phyloP scores from a whole-genome alignment of 2,329 filamentous ascomycete genomes.

The Celoporthe dispersa region DNA sequence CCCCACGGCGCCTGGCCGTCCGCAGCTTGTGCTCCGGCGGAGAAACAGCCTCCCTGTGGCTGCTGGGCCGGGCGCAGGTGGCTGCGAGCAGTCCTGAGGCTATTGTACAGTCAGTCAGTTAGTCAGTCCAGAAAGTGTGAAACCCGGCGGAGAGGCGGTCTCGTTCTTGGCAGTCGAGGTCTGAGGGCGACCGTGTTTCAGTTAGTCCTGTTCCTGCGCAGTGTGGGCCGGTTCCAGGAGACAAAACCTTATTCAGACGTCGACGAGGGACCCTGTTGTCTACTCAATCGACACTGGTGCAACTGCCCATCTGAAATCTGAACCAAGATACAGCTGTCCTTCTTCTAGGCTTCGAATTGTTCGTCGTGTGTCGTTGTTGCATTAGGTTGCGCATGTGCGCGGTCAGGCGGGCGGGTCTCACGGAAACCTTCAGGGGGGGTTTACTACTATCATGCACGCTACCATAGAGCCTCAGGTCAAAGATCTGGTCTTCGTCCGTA shows the following conservation, averaged over 20 bases:
- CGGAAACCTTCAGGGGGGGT: not conserved
- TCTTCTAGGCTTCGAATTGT: not conserved
- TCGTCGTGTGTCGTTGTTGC: not conserved
- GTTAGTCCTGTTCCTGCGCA: slow-evolving; percentile 3
- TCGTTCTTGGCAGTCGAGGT: slow-evolving; percentile 10
- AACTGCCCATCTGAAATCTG: not conserved
- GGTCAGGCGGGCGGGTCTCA: too few species aligned
- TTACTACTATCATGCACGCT: not conserved
- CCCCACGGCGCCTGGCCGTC: not conserved
- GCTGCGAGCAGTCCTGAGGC: not conserved
- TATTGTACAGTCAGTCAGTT: not conserved
- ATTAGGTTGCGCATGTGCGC: too few species aligned
- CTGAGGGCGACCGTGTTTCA: slow-evolving; percentile 24
- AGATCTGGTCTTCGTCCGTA: not conserved
- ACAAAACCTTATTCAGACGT: slow-evolving; percentile 18
- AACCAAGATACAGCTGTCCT: not conserved
- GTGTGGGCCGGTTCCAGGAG: not conserved
- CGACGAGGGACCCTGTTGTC: not conserved
- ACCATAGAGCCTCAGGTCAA: not conserved
- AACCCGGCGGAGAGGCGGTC: slow-evolving; percentile 17
- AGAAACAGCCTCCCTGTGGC: not conserved
- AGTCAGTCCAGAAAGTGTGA: slow-evolving; percentile 5
- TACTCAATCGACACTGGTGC: not conserved
- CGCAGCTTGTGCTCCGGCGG: not conserved
- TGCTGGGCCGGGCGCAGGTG: slow-evolving; percentile 19